Base-by-base conservation (phyloP, 352 stramenopile species). In the Pythium dissimile region DNA sequence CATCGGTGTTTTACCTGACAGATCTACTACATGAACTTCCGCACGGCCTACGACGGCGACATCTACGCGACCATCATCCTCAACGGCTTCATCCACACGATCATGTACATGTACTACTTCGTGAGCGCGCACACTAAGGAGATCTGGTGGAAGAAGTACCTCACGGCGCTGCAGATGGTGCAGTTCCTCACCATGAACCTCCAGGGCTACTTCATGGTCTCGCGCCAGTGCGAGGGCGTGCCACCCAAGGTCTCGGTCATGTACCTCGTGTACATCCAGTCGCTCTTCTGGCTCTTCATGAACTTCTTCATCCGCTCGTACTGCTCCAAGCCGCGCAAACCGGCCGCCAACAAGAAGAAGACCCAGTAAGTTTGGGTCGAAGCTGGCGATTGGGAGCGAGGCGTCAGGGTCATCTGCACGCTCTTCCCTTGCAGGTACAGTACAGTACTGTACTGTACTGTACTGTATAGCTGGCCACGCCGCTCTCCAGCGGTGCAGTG, bases 101-200 rank as follows among this genome's bases (percentile, higher is more conserved):
- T 98, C 65, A 98, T 98, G 92, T 98, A 98, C 86, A 96, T 80
- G n/a, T 98, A 98, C 74, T 98, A 98, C 86, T 97, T 98, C 51
- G 92, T 98, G 26, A 94, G 83, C 71, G 88, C 96, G 65, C 89
- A 98, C 76, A 97, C 90, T 45, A 94, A 92, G 62, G 69, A 94
- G 49, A 97, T 98, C 67, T 98, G 91, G 91, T 98, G 94, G 94
- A 98, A 97, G 66, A 95, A 88, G 34, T 94, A 85, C 69, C 72
- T 98, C 28, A 98, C 95, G 24, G 69, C 77, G 16, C 81, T 97
- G 66, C 95, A 98, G 74, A 67, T 98, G 54, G 77, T 88, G 34
- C 92, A 98, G 73, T 98, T 98, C 57, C 37, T 84, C 7, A 27
- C 43, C 53, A 84, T 88, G 73, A 76, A 84, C 62, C 35, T 79